phyloP scores from a whole-genome alignment of 192 early-diverging fungal genomes.

The Obelidium mucronatum region DNA sequence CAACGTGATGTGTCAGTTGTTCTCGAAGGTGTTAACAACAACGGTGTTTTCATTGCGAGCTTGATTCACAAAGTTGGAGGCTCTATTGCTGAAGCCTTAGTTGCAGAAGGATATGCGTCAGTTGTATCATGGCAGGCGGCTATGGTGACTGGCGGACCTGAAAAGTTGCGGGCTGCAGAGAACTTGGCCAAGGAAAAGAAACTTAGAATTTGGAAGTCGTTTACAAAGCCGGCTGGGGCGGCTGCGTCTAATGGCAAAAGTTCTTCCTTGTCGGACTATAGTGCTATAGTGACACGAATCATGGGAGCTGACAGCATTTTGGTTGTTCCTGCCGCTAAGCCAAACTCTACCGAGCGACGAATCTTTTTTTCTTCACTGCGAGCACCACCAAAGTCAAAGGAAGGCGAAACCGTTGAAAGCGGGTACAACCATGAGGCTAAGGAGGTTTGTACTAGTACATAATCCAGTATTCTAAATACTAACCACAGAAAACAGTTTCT shows the following conservation, averaged over 20 bases:
- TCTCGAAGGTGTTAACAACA: conserved; percentile 77
- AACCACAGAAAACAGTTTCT: conserved; percentile 64
- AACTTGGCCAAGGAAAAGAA: conserved; percentile 77
- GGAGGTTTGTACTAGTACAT: conserved; percentile 68
- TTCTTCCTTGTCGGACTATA: conserved; percentile 64
- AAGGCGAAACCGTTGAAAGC: conserved; percentile 74
- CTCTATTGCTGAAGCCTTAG: conserved; percentile 89
- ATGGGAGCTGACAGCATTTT: conserved; percentile 65
- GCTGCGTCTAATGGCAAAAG: background rate
- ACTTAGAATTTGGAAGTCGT: conserved; percentile 85
- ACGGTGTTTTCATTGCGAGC: conserved; percentile 77
- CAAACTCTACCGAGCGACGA: conserved; percentile 55
- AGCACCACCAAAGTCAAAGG: conserved; percentile 70
- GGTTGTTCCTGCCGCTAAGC: conserved; percentile 50
- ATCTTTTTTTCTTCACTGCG: conserved; percentile 68
- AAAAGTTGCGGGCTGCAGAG: conserved; percentile 81
- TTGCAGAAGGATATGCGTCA: conserved; percentile 82
- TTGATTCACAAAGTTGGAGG: conserved; percentile 81
- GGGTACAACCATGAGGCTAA: conserved; percentile 88
- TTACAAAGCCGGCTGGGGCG: conserved; percentile 58
- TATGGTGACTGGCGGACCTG: conserved; percentile 74
- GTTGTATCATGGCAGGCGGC: conserved; percentile 87
- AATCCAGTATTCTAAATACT: too few relatives aligned
- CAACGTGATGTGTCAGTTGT: conserved; percentile 90
- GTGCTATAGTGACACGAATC: conserved; percentile 69